phyloP scores from a whole-genome alignment of 2,329 filamentous ascomycete species.

The Tetracladium maxilliforme region DNA sequence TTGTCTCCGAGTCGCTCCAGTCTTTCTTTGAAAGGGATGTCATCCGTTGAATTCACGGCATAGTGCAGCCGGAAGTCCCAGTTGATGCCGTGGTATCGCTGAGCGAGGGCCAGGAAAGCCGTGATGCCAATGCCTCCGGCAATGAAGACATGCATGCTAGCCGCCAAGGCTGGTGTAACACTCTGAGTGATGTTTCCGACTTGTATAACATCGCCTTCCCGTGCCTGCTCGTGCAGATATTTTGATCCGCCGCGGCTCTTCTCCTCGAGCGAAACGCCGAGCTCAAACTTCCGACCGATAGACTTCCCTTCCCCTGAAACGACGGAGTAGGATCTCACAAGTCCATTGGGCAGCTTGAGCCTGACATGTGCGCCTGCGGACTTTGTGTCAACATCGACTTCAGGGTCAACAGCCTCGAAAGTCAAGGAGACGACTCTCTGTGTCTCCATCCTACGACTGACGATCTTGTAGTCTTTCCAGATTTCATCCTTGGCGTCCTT shows the following conservation, averaged over 20 bases:
- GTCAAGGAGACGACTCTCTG: constrained; percentile 32
- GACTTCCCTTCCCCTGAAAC: no score
- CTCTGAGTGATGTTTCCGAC: constrained; percentile 34
- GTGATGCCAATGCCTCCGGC: constrained; percentile 53
- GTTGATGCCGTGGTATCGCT: constrained; percentile 25
- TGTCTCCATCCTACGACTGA: constrained; percentile 35
- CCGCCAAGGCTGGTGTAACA: constrained; percentile 26
- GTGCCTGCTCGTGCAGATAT: constrained; percentile 35
- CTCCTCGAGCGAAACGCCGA: constrained; percentile 41
- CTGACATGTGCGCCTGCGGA: constrained; percentile 40
- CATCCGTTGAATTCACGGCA: constrained; percentile 32
- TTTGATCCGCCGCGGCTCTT: constrained; percentile 43
- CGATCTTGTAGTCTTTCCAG: constrained; percentile 21
- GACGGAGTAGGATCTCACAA: constrained; percentile 46
- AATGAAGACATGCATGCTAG: constrained; percentile 46
- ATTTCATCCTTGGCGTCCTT: constrained; percentile 11
- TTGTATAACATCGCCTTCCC: constrained; percentile 31
- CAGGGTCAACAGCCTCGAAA: constrained; percentile 26
- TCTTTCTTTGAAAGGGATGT: constrained; percentile 37
- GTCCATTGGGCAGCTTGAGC: constrained; percentile 37
- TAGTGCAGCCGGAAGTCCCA: constrained; percentile 41
- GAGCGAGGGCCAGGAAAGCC: constrained; percentile 39
- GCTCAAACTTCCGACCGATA: constrained; percentile 37
- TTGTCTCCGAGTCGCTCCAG: constrained; percentile 24
- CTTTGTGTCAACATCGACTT: constrained; percentile 17